Percentiles rank a stretch among this genome's conserved stretches.
These are phyloP conservation scores for Lathyrus oleraceus DNA, from an alignment of 306 rosid genomes.

Conservation along the genomic window DNA sequence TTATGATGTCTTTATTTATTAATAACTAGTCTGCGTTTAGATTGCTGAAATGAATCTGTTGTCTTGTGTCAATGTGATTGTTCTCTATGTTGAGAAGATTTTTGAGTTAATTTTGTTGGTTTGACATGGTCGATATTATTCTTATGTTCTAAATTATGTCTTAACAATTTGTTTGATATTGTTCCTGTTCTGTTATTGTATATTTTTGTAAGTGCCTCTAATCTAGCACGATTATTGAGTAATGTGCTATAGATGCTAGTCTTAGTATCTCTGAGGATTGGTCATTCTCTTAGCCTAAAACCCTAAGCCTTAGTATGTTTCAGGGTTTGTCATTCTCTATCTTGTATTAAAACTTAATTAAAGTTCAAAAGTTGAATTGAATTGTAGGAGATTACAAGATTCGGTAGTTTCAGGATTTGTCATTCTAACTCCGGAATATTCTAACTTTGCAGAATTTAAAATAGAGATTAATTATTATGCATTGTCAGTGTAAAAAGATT, in stretches of 20 bases:
- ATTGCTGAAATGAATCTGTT: background rate
- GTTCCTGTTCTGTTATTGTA: background rate
- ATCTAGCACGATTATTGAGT: background rate
- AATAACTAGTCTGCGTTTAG: slow-evolving; percentile 19
- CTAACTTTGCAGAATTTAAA: too few species aligned
- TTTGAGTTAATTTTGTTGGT: slow-evolving; percentile 12
- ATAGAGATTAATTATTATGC: too few species aligned
- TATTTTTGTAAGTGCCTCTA: background rate
- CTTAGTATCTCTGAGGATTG: background rate
- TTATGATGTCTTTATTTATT: slow-evolving; percentile 9
- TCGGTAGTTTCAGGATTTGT: too few species aligned
- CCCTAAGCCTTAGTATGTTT: too few species aligned
- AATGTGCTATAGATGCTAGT: background rate
- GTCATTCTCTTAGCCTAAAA: too few species aligned
- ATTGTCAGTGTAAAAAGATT: too few species aligned
- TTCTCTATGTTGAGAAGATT: slow-evolving; percentile 7
- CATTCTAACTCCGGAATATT: too few species aligned
- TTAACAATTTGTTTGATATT: slow-evolving; percentile 1
- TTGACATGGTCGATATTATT: background rate
- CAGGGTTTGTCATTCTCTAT: too few species aligned
- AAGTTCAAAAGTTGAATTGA: too few species aligned
- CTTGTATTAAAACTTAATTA: too few species aligned
- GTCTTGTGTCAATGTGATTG: background rate
- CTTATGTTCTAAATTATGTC: background rate
- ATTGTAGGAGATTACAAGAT: too few species aligned